Evolutionary conservation across 306 rosid species (phyloP), one percentile per base, ranked within the genome.

Genomic region (Malus sylvestris): DNA sequence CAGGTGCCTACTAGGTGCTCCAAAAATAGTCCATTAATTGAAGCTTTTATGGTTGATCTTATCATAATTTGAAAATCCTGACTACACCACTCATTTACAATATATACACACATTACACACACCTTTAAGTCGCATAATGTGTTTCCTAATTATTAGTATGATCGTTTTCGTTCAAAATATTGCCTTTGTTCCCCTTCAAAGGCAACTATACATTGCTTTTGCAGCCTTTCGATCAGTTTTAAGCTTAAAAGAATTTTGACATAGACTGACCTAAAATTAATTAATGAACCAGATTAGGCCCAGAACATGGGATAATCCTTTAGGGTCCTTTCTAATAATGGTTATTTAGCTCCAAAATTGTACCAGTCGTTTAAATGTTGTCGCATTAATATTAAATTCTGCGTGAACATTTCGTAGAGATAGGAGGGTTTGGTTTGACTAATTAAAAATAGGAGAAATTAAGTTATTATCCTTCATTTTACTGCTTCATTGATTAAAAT

Each of bases 181-280:
- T 33, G 70, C 78, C 80, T 30, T 55, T 57, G 78, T 72, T 76
- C 57, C 70, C 86, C 27, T 76, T 62, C 38, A 15, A 82, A 78
- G 64, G 70, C 76, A 78, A 69, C 59, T 69, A 29, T 19, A 46
- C 60, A 10, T 29, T 71, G 35, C 86, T 66, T 79, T 75, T 20
- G 71, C 86, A 79, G 83, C 83, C 80, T 75, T 79, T 75, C 70
- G 66, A 58, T 76, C 53, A 71, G 68, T 78, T 76, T 81, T 76
- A 53, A 29, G 70, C 57, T 52, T 62, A 44, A 63, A 64, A 44
- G 57, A 76, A 76, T 70, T 79, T 45, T 45, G 52, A 55, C 57
- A 55, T 25, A 18, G 19, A 20, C 53, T 57, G 27, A 13, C 66
- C 49, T 63, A 32, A 40, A 35, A 4, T 32, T 16, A 32, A 57